Conservation (phyloP, 2,329 filamentous ascomycete species). For the Elsinoe batatas region DNA sequence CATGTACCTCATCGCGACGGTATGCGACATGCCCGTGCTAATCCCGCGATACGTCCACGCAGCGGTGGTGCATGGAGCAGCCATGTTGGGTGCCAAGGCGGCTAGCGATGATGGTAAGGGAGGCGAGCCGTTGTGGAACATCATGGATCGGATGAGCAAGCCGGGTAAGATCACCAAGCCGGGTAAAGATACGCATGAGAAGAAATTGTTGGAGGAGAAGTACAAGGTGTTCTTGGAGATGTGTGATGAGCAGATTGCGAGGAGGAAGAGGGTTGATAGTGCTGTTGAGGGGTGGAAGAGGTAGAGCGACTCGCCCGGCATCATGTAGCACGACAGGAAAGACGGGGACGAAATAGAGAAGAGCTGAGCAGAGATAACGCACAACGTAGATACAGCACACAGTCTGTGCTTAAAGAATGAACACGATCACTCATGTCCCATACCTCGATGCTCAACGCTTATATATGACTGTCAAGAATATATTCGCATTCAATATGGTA, state of each 20-base stretch:
- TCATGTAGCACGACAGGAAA: too few relatives aligned
- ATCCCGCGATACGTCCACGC: conserved; percentile 92
- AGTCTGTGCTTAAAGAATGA: not conserved
- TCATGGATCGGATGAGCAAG: conserved; percentile 98
- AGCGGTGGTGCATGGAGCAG: conserved; percentile 93
- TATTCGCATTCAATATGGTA: not conserved
- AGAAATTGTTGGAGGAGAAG: conserved; percentile 73
- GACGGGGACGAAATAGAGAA: too few relatives aligned
- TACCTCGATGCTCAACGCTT: not conserved
- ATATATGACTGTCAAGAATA: not conserved
- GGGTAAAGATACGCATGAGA: conserved; percentile 60
- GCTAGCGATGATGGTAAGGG: conserved; percentile 69
- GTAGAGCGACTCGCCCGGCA: not conserved
- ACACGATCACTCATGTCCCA: not conserved
- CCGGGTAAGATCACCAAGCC: conserved; percentile 76
- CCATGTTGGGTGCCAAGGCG: conserved; percentile 97
- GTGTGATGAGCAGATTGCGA: conserved; percentile 73
- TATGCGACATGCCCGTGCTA: conserved; percentile 83
- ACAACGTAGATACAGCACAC: not conserved
- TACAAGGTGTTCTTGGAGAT: conserved; percentile 95
- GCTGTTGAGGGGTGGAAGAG: conserved; percentile 30
- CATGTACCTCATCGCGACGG: conserved; percentile 83
- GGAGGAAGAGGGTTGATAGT: conserved; percentile 66
- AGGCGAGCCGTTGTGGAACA: conserved; percentile 80
- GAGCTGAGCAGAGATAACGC: too few relatives aligned